Percentiles rank a stretch among this genome's conserved stretches.
These are phyloP conservation scores for Acrodontium crateriforme DNA, from an alignment of 2,329 filamentous ascomycete genomes.

Conservation along the genomic window DNA sequence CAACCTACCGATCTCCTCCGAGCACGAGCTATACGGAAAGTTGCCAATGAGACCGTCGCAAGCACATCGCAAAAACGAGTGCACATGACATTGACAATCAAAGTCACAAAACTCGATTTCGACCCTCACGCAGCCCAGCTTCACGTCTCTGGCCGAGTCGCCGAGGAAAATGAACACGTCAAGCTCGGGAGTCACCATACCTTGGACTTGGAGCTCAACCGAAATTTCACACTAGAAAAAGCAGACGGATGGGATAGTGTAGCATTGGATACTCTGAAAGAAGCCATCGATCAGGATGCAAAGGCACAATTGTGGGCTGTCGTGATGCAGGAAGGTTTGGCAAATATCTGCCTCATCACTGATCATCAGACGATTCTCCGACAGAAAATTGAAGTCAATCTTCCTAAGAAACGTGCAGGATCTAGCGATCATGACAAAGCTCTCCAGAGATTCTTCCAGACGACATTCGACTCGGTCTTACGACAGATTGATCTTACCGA, in stretches of 20 bases:
- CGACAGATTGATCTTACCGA: constrained; percentile 62
- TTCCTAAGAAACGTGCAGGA: constrained; percentile 54
- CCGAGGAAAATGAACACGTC: constrained; percentile 52
- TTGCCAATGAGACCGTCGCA: constrained; percentile 46
- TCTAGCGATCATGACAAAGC: constrained; percentile 49
- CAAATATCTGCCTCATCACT: constrained; percentile 72
- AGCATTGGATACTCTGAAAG: constrained; percentile 60
- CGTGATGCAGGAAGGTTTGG: constrained; percentile 80
- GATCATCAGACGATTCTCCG: constrained; percentile 66
- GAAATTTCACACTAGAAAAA: constrained; percentile 82
- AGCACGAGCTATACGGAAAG: constrained; percentile 51
- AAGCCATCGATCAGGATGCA: constrained; percentile 65
- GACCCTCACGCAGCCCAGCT: constrained; percentile 54
- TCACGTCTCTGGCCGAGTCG: constrained; percentile 53
- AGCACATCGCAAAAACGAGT: constrained; percentile 47
- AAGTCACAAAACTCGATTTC: constrained; percentile 53
- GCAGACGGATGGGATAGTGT: constrained; percentile 79
- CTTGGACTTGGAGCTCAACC: constrained; percentile 71
- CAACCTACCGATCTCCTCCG: constrained; percentile 49
- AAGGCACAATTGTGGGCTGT: constrained; percentile 77
- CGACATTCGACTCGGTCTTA: constrained; percentile 59
- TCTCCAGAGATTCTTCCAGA: constrained; percentile 56
- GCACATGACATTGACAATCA: constrained; percentile 50
- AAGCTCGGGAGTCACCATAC: constrained; percentile 58
- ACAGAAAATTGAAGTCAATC: constrained; percentile 50